Evolutionary conservation across 2,329 filamentous ascomycete species (phyloP).

Genomic region (Thielaviopsis populi): DNA sequence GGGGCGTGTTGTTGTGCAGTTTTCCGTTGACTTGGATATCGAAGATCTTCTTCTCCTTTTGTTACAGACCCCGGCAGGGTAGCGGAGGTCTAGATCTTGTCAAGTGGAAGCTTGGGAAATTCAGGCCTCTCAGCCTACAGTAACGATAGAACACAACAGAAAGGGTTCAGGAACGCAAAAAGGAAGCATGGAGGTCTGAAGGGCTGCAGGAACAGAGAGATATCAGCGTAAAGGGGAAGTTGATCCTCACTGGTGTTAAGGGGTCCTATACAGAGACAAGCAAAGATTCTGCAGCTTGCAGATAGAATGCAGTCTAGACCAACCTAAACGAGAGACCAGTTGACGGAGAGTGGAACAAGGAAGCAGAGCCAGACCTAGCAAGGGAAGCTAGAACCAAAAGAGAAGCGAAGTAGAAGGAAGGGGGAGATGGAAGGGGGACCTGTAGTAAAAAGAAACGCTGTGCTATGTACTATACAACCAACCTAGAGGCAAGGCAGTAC

Average conservation of each 20-base stretch:
- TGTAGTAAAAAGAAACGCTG: too few relatives aligned
- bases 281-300: background rate
- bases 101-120: background rate
- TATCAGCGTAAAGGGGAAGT: background rate
- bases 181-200: background rate
- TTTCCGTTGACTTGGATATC: background rate
- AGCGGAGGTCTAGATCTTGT: background rate
- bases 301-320: background rate
- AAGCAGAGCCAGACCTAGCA: background rate
- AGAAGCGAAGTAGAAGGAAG: background rate
- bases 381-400: background rate
- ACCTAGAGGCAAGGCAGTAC: background rate
- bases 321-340: background rate
- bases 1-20: background rate
- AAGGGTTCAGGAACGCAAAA: background rate
- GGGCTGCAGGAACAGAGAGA: background rate
- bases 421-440: background rate
- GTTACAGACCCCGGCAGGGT: background rate
- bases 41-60: background rate
- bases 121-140: background rate
- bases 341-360: background rate
- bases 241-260: background rate
- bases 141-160: background rate
- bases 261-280: background rate
- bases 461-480: background rate